A percentile compares a stretch with the other conserved stretches of the same genome.
These are phyloP conservation scores for Suillus alpinus DNA, from an alignment of 768 basidiomycete genomes.

Conservation along the genomic window DNA sequence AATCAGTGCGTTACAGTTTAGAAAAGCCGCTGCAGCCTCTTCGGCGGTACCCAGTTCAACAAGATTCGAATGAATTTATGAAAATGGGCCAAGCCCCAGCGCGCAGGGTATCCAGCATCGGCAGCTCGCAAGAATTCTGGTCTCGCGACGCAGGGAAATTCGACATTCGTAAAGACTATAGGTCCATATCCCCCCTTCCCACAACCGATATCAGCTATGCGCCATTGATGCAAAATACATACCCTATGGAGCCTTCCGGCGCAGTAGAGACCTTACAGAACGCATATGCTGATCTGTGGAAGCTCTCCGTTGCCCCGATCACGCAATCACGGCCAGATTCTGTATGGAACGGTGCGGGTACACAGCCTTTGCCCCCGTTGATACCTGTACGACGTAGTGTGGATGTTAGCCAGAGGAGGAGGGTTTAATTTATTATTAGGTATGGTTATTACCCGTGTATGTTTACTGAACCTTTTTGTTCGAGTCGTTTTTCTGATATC, in stretches of 20 bases:
- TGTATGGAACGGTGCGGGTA: neutral
- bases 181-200: neutral
- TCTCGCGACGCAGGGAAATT: constrained; percentile 17
- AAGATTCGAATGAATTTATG: constrained; percentile 5
- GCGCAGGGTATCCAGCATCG: constrained; percentile 12
- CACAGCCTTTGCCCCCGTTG: constrained; percentile 13
- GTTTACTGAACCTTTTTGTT: neutral
- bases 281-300: constrained; percentile 4
- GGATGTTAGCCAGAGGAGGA: constrained; percentile 3
- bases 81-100: neutral
- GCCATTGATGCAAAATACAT: neutral
- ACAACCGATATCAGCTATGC: neutral
- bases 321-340: neutral
- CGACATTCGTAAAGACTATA: neutral
- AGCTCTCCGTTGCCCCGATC: constrained; percentile 4
- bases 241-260: constrained; percentile 4
- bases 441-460: neutral
- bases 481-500: neutral
- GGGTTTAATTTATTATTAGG: neutral
- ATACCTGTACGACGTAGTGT: constrained; percentile 25
- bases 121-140: constrained; percentile 23
- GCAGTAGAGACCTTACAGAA: neutral
- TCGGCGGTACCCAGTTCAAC: constrained; percentile 17
- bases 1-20: constrained; percentile 14
- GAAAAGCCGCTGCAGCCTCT: constrained; percentile 23